Conservation (phyloP, 371 early-diverging fungal species). For the Syncephalastrum contaminatum region DNA sequence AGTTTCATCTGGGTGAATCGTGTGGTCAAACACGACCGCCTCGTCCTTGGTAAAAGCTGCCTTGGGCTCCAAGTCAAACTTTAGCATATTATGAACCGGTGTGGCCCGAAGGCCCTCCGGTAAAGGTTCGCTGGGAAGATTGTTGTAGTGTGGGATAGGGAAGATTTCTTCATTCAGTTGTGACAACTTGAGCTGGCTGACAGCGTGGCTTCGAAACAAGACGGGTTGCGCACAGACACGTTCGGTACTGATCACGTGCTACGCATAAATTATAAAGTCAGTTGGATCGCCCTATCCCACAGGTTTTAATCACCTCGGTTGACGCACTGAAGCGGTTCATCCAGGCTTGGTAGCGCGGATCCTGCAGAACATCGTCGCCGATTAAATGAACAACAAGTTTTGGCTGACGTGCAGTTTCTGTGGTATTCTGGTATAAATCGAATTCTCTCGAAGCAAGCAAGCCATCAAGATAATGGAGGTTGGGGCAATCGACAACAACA, state of each 20-base stretch:
- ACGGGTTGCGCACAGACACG: conserved; percentile 58
- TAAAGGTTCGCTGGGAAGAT: conserved; percentile 3
- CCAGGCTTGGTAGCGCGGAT: conserved; percentile 74
- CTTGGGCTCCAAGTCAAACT: conserved; percentile 33
- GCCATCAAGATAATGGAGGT: conserved; percentile 57
- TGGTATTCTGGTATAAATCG: conserved; percentile 28
- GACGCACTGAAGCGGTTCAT: conserved; percentile 65
- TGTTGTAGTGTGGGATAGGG: conserved; percentile 62
- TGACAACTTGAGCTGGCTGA: conserved; percentile 58
- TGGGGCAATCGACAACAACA: conserved; percentile 86
- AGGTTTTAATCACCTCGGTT: conserved; percentile 53
- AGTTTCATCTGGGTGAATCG: conserved; percentile 7
- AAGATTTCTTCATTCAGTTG: conserved; percentile 60
- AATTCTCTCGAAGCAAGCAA: conserved; percentile 54
- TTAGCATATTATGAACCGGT: conserved; percentile 32
- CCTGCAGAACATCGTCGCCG: conserved; percentile 65
- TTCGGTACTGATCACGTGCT: conserved; percentile 69
- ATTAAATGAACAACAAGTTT: conserved; percentile 69
- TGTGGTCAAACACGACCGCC: conserved; percentile 26
- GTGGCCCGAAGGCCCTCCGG: conserved; percentile 1
- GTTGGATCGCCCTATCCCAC: not conserved
- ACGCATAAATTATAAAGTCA: not conserved
- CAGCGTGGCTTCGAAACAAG: conserved; percentile 59
- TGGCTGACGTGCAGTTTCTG: conserved; percentile 15
- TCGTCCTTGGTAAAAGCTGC: conserved; percentile 14